phyloP scores from a whole-genome alignment of 2,329 filamentous ascomycete species.

The Penicillium sp. region DNA sequence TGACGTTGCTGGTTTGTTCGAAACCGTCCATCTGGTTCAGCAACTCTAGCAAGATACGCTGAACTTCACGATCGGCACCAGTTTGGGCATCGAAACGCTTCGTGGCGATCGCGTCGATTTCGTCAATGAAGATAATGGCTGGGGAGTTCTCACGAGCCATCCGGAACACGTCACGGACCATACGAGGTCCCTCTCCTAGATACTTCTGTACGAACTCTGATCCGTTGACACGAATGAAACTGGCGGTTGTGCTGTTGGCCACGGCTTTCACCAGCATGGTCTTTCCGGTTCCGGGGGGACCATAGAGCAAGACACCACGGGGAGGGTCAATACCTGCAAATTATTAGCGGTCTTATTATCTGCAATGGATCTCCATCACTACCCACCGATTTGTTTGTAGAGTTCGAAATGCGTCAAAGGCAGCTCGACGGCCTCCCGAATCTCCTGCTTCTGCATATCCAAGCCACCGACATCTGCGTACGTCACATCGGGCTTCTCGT shows the following conservation, averaged over 20 bases:
- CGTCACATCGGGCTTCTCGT: conserved; percentile 97
- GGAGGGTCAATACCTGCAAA: conserved; percentile 78
- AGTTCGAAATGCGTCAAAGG: conserved; percentile 97
- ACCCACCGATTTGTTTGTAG: conserved; percentile 89
- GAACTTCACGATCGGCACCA: conserved; percentile 94
- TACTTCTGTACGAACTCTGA: conserved; percentile 99
- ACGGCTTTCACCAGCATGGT: conserved; percentile 98
- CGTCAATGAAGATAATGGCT: conserved; percentile 99
- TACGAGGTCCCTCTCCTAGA: conserved; percentile 92
- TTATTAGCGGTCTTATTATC: conserved; percentile 20
- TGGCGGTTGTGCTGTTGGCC: conserved; percentile 95
- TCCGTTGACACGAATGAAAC: conserved; percentile 96
- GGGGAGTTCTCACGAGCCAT: conserved; percentile 99
- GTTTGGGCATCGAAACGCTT: conserved; percentile 99
- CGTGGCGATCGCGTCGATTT: conserved; percentile 97
- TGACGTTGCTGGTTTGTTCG: conserved; percentile 98
- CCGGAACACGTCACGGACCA: conserved; percentile 98
- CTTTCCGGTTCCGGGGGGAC: conserved; percentile 92
- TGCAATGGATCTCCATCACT: background rate
- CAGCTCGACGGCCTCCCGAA: conserved; percentile 93
- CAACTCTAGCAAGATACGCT: conserved; percentile 94
- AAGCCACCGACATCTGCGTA: conserved; percentile 97
- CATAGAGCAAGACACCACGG: conserved; percentile 92
- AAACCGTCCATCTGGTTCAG: conserved; percentile 99
- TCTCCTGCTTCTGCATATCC: conserved; percentile 99